Evolutionary conservation across 2,329 filamentous ascomycete genomes (phyloP).

Genomic region (Colletotrichum sp.): DNA sequence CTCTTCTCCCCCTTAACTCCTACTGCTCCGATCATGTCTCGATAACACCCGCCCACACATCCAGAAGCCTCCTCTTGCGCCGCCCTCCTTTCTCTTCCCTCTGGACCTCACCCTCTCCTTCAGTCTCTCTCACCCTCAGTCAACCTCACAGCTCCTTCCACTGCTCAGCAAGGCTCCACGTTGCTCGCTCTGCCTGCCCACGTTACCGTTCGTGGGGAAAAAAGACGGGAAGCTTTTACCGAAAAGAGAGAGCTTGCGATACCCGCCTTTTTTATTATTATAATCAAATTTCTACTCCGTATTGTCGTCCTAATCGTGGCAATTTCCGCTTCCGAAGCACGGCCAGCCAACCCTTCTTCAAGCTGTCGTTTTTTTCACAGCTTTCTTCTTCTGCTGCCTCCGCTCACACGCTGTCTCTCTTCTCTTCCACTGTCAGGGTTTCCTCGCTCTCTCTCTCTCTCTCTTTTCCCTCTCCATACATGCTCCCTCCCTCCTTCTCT

Average conservation of each 20-base stretch:
- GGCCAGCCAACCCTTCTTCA: background rate
- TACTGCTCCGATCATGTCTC: background rate
- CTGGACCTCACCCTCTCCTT: background rate
- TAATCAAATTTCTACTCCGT: constrained; percentile 11
- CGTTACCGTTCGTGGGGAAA: background rate
- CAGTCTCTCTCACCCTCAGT: background rate
- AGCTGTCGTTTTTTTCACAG: background rate
- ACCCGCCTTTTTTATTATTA: constrained; percentile 16
- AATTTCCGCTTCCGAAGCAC: constrained; percentile 6
- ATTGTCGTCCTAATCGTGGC: background rate
- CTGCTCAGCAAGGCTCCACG: background rate
- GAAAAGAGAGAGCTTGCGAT: background rate
- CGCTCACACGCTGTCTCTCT: background rate
- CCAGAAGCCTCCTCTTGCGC: background rate
- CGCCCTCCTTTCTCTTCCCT: background rate
- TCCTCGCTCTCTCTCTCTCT: background rate
- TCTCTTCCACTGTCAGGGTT: background rate
- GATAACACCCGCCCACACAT: background rate
- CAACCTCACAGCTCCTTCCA: background rate
- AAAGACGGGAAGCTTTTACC: background rate
- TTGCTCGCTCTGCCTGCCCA: background rate
- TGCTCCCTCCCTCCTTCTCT: background rate
- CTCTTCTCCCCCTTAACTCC: background rate
- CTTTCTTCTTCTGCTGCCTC: background rate
- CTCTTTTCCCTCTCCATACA: background rate